These are phyloP conservation scores for Artomyces pyxidatus DNA, from an alignment of 768 basidiomycete genomes.

Conservation along the genomic window DNA sequence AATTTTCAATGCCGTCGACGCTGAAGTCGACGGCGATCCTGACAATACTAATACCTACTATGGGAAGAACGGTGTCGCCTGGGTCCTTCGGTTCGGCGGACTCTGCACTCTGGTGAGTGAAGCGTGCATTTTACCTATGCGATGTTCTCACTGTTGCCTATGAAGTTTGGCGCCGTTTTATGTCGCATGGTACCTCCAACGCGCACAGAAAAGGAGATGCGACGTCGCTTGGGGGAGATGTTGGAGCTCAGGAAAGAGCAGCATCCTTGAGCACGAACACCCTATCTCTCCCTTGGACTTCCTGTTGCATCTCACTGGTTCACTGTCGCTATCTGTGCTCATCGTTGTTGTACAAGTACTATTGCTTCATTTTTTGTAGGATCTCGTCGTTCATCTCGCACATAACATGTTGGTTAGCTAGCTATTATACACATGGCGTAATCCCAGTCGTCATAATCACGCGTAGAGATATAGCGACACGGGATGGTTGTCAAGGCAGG, in stretches of 20 bases:
- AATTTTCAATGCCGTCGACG: slow-evolving; percentile 81
- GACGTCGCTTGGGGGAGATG: slow-evolving; percentile 73
- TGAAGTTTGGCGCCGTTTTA: slow-evolving; percentile 59
- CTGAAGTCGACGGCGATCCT: slow-evolving; percentile 34
- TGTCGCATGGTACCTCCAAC: slow-evolving; percentile 83
- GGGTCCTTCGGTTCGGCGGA: slow-evolving; percentile 91
- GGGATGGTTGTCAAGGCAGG: slow-evolving; percentile 44
- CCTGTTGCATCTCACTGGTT: slow-evolving; percentile 1
- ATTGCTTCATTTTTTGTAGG: background rate
- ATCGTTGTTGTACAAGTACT: background rate
- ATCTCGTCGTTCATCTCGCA: no score
- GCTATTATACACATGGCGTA: slow-evolving; percentile 43
- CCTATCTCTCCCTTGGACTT: background rate
- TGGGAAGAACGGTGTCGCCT: slow-evolving; percentile 86
- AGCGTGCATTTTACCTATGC: background rate
- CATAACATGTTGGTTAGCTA: slow-evolving; percentile 3
- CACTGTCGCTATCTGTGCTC: slow-evolving; percentile 8
- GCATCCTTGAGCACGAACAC: slow-evolving; percentile 28
- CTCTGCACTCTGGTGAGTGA: slow-evolving; percentile 59
- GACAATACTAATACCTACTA: slow-evolving; percentile 49
- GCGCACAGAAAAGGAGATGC: slow-evolving; percentile 86
- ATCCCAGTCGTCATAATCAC: slow-evolving; percentile 41
- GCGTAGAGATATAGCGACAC: slow-evolving; percentile 40
- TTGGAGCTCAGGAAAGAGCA: slow-evolving; percentile 60
- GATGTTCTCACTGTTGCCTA: background rate